Base-by-base conservation (phyloP, 495 filamentous ascomycete genomes). In the Emericellopsis terricola region DNA sequence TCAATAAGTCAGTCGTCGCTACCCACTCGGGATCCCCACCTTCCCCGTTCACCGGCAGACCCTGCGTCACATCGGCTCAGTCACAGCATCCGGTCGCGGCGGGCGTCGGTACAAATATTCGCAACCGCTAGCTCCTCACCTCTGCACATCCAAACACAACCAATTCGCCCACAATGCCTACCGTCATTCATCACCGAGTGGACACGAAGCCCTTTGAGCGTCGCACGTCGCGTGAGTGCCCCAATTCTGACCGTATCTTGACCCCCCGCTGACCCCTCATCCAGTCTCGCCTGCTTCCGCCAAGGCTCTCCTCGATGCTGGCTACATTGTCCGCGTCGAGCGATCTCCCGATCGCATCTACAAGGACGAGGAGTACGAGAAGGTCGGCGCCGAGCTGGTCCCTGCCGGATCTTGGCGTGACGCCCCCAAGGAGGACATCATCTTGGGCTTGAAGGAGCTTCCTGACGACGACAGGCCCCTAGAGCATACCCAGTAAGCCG, bases 361-460 rank as follows among this genome's bases (percentile, higher is more conserved):
- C 49, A 71, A 83, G 21, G 82, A 87, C 56, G 52, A 46, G 11
- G 71, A 76, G 47, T 76, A 71, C 39, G 60, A 59, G 43, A 55
- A 49, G 14, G 62, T 73, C 14, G 85, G 84, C 19, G 78, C 75
- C 17, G 75, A 60, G 3, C 61, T 94, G n/a, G 79, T 94, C 4
- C 71, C 75, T 11, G 76, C 81, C 45, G 76, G 79, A 19, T 81
- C 72, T 30, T 96, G 89, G 87, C 63, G 51, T 13, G 55, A 68
- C 35, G 81, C 75, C 0, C 83, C 89, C 15, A 60, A 65, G 41
- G 72, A 83, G 38, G 71, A 86, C 47, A 81, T 84, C 47, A 82
- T 92, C 45, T 65, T 94, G 40, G 87, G 89, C 24, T 65, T 97
- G 31, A 97, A 97, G 68, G 89, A 94, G 61, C 66, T 94, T 11